Evolutionary conservation across 1,139 yeast species (phyloP), one percentile per base, ranked within the genome.

Genomic region (Arxiozyma heterogenica): DNA sequence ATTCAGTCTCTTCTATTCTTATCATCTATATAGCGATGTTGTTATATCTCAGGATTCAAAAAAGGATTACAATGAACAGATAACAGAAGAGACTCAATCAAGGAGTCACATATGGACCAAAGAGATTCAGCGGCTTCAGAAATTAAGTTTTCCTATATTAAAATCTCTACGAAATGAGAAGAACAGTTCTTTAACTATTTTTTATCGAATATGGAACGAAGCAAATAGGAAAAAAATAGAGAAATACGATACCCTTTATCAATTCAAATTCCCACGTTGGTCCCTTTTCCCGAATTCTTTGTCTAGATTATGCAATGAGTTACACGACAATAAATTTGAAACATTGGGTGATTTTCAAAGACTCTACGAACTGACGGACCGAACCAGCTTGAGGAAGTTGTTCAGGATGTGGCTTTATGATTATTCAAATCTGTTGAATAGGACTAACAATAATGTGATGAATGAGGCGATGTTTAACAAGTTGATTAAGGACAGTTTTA

Each of bases 1-100:
- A 11, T 67, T 64, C 50, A 62, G 65, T 51, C 56, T 67, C 60
- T 48, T 66, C 22, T 65, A 66, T 55, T 59, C 69, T 50, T 53
- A 49, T 12, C 58, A 60, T 38, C 48, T 65, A 30, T 65, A 59
- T 55, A 58, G 57, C 48, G 57, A 58, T 44, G 59, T 61, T 8
- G 44, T 61, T 8, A 43, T 56, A 11, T 43, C 42, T 22, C 55
- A 53, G 27, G 43, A 46, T 5, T 34, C 41, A 4, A 34, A 34
- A 25, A 21, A 42, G 18, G n/a, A 41, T 18, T n/a, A 43, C 17
- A 44, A 25, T 15, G 49, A 54, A 20, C 41, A 44, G 44, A 42
- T 41, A 6, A 25, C 17, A 59, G 60, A 18, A 18, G 9, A 38
- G 59, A n/a, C 5, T 18, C 12, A 22, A 25, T 12, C 30, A 9